phyloP scores from a whole-genome alignment of 2,329 filamentous ascomycete genomes.

The Colletotrichum australisinense region DNA sequence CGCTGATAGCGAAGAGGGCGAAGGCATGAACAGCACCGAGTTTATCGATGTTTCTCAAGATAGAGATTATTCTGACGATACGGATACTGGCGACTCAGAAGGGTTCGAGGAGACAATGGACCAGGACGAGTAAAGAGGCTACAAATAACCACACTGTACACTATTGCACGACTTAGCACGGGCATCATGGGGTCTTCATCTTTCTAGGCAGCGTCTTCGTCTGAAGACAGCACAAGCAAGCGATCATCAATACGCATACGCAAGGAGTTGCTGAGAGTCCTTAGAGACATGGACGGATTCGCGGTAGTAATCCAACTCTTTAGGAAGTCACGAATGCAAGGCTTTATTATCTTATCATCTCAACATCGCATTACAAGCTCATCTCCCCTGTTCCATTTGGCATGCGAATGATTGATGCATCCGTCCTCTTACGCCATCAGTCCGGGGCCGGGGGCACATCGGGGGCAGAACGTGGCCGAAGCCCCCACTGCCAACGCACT shows the following conservation, averaged over 20 bases:
- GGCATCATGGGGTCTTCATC: not conserved
- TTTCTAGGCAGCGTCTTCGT: not conserved
- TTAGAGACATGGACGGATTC: not conserved
- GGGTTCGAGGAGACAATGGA: constrained; percentile 33
- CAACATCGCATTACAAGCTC: not conserved
- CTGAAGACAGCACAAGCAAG: not conserved
- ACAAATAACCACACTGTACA: not conserved
- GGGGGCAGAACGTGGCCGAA: not conserved
- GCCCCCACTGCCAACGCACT: constrained; percentile 29
- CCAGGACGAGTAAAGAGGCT: constrained; percentile 11
- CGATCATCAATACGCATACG: not conserved
- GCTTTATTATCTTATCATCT: not conserved
- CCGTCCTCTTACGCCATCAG: not conserved
- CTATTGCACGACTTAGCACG: not conserved
- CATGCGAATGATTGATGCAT: no score
- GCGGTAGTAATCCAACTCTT: not conserved
- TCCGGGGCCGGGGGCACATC: constrained; percentile 2
- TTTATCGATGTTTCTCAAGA: constrained; percentile 24
- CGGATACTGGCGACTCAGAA: constrained; percentile 29
- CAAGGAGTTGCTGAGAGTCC: constrained; percentile 1
- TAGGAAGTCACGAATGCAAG: not conserved
- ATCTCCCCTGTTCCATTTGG: not conserved
- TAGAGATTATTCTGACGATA: constrained; percentile 9
- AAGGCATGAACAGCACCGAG: constrained; percentile 1
- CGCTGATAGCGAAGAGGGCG: not conserved